Base-by-base conservation (phyloP, 2,329 filamentous ascomycete genomes). In the Microdochium trichocladiopsis region DNA sequence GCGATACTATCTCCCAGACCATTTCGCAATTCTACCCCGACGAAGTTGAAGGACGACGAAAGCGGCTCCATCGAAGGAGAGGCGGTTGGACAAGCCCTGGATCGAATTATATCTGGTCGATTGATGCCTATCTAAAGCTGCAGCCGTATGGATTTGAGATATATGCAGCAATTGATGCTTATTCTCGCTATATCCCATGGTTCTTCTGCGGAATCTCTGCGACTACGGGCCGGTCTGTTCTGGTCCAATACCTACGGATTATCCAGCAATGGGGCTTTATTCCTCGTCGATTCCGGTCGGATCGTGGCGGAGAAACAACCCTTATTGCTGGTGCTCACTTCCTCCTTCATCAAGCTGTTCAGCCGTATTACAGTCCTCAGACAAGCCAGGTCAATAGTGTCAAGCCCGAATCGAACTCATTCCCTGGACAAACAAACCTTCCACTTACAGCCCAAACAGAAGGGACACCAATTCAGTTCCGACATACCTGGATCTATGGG, bases 91-190 rank as follows among this genome's bases (percentile, higher is more conserved):
- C 45, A 6, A 48, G 54, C 18, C 21, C 51, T 22, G 36, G 47
- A 2, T 50, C 47, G 6, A 54, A 56, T 22, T 14, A n/a, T 6
- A 50, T 56, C 0, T 24, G 50, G 1, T 56, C 37, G 5, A 56
- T 56, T n/a, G 36, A 56, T 31, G 36, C 31, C 2, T 41, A 54
- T 54, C 25, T 50, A 45, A 55, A 55, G 31, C 41, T 54, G 2
- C 50, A 47, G 11, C 21, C 3, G 2, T 56, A 54, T 24, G 37
- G 36, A 12, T 52, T 55, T 50, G 31, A 54, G 18, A 48, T 52
- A 3, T 56, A 54, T 45, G 12, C 33, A 16, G 49, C 50, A 0
- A 54, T 54, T 14, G 36, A 56, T 50, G 16, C 28, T 31, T 52
- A 56, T 12, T 56, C 45, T 1, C 5, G 36, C 2, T 54, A 43